These are phyloP conservation scores for Acaromyces ingoldii DNA, from an alignment of 1,284 basidiomycete genomes.

Conservation along the genomic window DNA sequence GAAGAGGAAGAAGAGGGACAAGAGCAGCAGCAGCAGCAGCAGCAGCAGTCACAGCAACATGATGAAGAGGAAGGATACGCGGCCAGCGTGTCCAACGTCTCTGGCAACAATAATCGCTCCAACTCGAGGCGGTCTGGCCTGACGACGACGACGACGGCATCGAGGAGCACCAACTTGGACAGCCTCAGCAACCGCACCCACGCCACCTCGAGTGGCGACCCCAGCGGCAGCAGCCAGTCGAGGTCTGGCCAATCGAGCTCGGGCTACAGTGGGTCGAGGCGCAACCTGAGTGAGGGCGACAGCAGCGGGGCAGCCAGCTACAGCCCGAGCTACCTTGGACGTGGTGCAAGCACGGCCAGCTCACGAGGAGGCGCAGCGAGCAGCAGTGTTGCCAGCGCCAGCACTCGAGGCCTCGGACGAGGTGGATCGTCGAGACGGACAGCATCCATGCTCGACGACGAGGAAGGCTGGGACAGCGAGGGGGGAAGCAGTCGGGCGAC, in stretches of 20 bases:
- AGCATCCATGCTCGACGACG: conserved; percentile 8
- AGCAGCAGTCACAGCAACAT: not conserved
- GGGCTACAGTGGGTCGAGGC: conserved; percentile 10
- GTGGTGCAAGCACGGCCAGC: conserved; percentile 24
- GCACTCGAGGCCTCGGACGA: conserved; percentile 3
- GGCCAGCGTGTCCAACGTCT: conserved; percentile 22
- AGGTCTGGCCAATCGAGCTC: conserved; percentile 16
- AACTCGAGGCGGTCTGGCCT: not conserved
- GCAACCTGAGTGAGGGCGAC: conserved; percentile 16
- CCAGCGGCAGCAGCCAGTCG: conserved; percentile 15
- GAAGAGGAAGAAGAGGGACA: not conserved
- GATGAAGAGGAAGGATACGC: conserved; percentile 22
- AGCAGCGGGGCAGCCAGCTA: conserved; percentile 36
- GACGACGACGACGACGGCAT: not conserved
- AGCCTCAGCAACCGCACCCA: conserved; percentile 21
- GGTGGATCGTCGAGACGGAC: conserved; percentile 1
- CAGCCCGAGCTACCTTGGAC: conserved; percentile 20
- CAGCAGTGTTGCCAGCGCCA: conserved; percentile 4
- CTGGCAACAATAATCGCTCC: conserved; percentile 1
- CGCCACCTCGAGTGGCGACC: conserved; percentile 17
- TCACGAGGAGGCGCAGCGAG: conserved; percentile 14
- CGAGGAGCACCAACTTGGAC: conserved; percentile 19
- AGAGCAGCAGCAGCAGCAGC: too few species aligned
- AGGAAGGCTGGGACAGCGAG: conserved; percentile 8
- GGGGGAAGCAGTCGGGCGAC: conserved; percentile 22